Percentiles rank a stretch among this genome's conserved stretches.
phyloP scores from a whole-genome alignment of 768 basidiomycete species.

The Lactifluus pinguis region DNA sequence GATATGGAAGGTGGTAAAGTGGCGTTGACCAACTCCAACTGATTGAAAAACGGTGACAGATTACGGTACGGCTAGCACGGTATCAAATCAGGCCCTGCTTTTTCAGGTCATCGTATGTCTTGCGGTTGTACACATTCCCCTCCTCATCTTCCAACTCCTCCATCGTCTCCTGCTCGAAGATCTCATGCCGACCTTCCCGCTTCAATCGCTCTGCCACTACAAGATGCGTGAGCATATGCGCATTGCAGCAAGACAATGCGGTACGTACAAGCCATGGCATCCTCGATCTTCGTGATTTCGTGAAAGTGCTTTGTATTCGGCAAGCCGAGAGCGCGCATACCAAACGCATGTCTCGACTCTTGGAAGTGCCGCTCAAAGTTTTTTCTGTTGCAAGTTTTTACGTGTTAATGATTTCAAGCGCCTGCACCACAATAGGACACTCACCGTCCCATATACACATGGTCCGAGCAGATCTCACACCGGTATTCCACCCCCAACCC shows the following conservation, averaged over 20 bases:
- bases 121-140: conserved; percentile 96
- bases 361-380: conserved; percentile 97
- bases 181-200: conserved; percentile 90
- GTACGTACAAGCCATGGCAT: conserved; percentile 82
- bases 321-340: conserved; percentile 93
- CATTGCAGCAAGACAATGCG: not conserved
- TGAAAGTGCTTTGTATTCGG: conserved; percentile 99
- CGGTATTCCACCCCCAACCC: conserved; percentile 96
- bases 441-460: conserved; percentile 92
- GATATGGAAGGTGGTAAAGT: not conserved
- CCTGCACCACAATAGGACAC: conserved; percentile 19
- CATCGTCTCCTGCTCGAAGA: conserved; percentile 89
- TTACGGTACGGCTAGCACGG: not conserved
- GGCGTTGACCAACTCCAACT: too few species aligned
- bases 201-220: conserved; percentile 96
- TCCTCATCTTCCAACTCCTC: conserved; percentile 98
- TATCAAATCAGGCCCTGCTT: conserved; percentile 80
- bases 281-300: conserved; percentile 94
- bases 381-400: conserved; percentile 48
- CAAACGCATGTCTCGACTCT: conserved; percentile 95
- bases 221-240: not conserved
- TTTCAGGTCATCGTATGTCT: conserved; percentile 96
- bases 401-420: not conserved
- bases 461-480: conserved; percentile 96
- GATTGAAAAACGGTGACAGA: too few species aligned